phyloP scores from a whole-genome alignment of 1,284 basidiomycete species.

The Neonothopanus nambi region DNA sequence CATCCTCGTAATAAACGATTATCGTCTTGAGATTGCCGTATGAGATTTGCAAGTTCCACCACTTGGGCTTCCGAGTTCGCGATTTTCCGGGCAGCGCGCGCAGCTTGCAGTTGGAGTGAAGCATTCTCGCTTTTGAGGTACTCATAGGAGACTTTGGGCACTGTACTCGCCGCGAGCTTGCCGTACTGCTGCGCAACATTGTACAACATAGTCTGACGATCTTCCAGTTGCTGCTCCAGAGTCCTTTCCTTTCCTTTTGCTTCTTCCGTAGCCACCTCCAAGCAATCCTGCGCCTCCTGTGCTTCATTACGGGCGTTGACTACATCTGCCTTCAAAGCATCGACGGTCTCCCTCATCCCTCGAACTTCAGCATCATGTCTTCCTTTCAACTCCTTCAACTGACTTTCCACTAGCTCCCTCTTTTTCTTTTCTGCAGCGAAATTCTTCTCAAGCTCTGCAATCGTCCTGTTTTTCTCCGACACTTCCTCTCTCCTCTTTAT shows the following conservation, averaged over 20 bases:
- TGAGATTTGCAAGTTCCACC: conserved; percentile 58
- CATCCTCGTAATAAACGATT: conserved; percentile 44
- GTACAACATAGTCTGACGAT: conserved; percentile 43
- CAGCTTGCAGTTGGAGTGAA: conserved; percentile 42
- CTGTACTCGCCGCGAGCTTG: conserved; percentile 50
- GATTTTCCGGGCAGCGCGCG: conserved; percentile 46
- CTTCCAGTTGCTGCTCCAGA: conserved; percentile 50
- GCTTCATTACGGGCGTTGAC: conserved; percentile 34
- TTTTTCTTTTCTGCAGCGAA: conserved; percentile 50
- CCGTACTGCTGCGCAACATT: conserved; percentile 61
- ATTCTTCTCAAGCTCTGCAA: conserved; percentile 57
- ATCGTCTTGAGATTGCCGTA: conserved; percentile 57
- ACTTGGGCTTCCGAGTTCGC: conserved; percentile 70
- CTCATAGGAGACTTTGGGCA: conserved; percentile 40
- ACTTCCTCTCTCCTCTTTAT: conserved; percentile 51
- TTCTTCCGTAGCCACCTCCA: conserved; percentile 30
- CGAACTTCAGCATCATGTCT: conserved; percentile 40
- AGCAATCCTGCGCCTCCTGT: conserved; percentile 32
- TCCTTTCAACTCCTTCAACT: conserved; percentile 40
- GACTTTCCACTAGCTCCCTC: conserved; percentile 46
- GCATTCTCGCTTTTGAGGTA: conserved; percentile 44
- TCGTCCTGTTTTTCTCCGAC: conserved; percentile 52
- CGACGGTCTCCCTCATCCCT: conserved; percentile 43
- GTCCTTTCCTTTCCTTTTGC: conserved; percentile 40
- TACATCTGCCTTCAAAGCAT: conserved; percentile 35